Percentiles rank a stretch among this genome's conserved stretches.
Evolutionary conservation across 108 stramenopile genomes (phyloP).

Genomic region (Thalassiosira profunda): DNA sequence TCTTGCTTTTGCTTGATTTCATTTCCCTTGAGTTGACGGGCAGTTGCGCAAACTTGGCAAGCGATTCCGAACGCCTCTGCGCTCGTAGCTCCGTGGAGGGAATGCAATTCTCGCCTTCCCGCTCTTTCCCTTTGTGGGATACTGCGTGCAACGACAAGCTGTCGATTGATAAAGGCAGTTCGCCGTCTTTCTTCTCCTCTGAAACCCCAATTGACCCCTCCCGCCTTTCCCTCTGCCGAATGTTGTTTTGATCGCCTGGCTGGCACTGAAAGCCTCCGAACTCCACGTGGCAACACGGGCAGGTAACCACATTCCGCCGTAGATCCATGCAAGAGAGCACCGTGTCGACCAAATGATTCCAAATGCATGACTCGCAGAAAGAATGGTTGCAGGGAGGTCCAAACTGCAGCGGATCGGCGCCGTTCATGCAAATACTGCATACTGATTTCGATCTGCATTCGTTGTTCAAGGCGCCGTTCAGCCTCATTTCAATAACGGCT

Average conservation of each 20-base stretch:
- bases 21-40: conserved; percentile 52
- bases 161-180: conserved; percentile 2
- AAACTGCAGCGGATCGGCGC: conserved; percentile 16
- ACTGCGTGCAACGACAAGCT: neutral
- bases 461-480: conserved; percentile 26
- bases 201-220: neutral
- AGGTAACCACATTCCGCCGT: conserved; percentile 48
- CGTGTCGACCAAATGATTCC: conserved; percentile 58
- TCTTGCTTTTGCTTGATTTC: conserved; percentile 51
- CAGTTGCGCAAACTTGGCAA: conserved; percentile 46
- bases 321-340: conserved; percentile 44
- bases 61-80: conserved; percentile 43
- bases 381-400: conserved; percentile 53
- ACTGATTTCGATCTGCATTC: neutral
- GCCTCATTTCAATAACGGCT: conserved; percentile 68
- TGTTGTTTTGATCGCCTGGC: conserved; percentile 2
- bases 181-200: conserved; percentile 9
- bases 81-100: neutral
- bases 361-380: conserved; percentile 71
- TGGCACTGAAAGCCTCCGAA: conserved; percentile 12
- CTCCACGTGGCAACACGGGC: conserved; percentile 47
- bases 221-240: neutral
- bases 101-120: neutral
- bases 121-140: conserved; percentile 3
- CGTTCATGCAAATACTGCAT: neutral